Percentiles rank a stretch among this genome's conserved stretches.
Evolutionary conservation across 176 grass and related monocot genomes (phyloP).

Genomic region (Tillandsia fasciculata): DNA sequence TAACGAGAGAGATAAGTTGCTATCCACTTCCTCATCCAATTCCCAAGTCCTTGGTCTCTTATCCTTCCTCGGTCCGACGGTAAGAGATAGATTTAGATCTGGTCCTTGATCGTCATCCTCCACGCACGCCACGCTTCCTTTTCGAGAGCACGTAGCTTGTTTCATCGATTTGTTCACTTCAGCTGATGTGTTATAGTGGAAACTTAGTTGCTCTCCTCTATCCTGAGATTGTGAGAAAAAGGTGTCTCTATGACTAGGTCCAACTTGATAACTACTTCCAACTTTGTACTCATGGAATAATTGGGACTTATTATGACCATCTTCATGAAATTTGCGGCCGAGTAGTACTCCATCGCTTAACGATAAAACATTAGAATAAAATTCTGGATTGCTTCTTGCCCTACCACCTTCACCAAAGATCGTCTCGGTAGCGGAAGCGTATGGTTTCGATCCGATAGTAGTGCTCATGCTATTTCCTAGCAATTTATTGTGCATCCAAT

Average conservation of each 20-base stretch:
- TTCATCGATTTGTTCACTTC: not conserved
- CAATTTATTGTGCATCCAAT: constrained; percentile 4
- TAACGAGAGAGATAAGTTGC: constrained; percentile 15
- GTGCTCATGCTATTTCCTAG: not conserved
- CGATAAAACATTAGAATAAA: not conserved
- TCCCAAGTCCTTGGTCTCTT: constrained; percentile 2
- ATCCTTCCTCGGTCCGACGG: not conserved
- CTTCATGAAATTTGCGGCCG: not conserved
- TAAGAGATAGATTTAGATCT: constrained; percentile 17
- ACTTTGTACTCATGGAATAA: not conserved
- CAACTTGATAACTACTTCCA: not conserved
- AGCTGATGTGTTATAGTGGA: not conserved
- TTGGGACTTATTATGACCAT: not conserved
- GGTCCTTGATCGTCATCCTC: constrained; percentile 1
- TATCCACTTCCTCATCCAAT: constrained; percentile 7
- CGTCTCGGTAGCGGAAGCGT: too few relatives aligned
- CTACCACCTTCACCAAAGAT: not conserved
- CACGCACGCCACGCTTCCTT: too few relatives aligned
- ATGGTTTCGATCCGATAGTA: too few relatives aligned
- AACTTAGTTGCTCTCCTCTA: not conserved
- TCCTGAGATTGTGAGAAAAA: not conserved
- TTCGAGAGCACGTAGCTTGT: not conserved
- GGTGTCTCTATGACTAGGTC: not conserved
- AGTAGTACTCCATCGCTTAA: not conserved
- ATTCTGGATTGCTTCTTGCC: not conserved